These are phyloP conservation scores for Penicillium lividum DNA, from an alignment of 495 filamentous ascomycete species.

Conservation along the genomic window DNA sequence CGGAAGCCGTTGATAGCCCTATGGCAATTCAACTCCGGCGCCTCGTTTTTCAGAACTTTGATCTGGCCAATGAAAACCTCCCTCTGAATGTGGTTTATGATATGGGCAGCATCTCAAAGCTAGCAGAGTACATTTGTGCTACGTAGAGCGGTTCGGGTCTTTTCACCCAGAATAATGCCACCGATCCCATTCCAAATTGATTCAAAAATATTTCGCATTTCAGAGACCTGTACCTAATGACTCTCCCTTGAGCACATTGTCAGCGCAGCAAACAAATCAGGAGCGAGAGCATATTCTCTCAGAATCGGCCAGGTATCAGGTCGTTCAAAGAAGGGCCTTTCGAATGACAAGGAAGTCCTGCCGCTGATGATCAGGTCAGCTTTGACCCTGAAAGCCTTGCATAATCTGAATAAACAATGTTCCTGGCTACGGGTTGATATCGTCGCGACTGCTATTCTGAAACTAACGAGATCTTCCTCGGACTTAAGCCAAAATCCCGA, in stretches of 20 bases:
- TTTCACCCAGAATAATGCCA: slow-evolving; percentile 26
- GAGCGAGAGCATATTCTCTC: slow-evolving; percentile 48
- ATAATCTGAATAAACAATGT: slow-evolving; percentile 44
- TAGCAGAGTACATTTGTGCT: slow-evolving; percentile 48
- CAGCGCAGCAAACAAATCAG: slow-evolving; percentile 34
- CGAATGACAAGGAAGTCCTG: slow-evolving; percentile 61
- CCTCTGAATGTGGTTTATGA: slow-evolving; percentile 55
- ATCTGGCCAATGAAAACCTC: slow-evolving; percentile 29
- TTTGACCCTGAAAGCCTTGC: slow-evolving; percentile 48
- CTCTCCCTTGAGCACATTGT: slow-evolving; percentile 37
- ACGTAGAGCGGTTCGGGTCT: slow-evolving; percentile 36
- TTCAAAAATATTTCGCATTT: slow-evolving; percentile 53
- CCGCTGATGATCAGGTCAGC: slow-evolving; percentile 58
- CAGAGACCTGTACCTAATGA: slow-evolving; percentile 31
- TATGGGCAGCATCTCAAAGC: slow-evolving; percentile 42
- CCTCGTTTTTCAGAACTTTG: slow-evolving; percentile 48
- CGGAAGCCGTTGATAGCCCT: slow-evolving; percentile 60
- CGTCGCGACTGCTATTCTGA: slow-evolving; percentile 47
- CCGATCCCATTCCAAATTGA: slow-evolving; percentile 42
- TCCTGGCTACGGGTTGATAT: slow-evolving; percentile 61
- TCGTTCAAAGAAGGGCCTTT: slow-evolving; percentile 49
- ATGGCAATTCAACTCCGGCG: slow-evolving; percentile 58
- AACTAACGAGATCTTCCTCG: slow-evolving; percentile 42
- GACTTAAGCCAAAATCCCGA: neutral
- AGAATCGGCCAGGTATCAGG: slow-evolving; percentile 65